Base-by-base conservation (phyloP, 805 yeast genomes). In the Saturnispora diversa region DNA sequence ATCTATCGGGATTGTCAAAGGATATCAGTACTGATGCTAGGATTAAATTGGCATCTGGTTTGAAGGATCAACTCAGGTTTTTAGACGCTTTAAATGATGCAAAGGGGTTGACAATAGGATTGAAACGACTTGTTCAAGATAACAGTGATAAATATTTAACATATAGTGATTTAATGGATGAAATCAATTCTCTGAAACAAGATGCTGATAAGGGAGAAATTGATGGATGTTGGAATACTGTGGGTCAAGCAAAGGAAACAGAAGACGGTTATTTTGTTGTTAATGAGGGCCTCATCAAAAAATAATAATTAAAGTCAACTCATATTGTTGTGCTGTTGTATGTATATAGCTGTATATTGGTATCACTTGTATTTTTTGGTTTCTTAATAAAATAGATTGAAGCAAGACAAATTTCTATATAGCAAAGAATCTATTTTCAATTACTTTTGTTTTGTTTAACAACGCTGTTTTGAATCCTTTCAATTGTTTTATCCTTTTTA, bases 401-500 rank as follows among this genome's bases (percentile, higher is more conserved):
- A n/a, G n/a, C n/a, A n/a, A n/a, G n/a, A n/a, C n/a, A n/a, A n/a
- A n/a, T n/a, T n/a, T n/a, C n/a, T n/a, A n/a, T n/a, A n/a, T n/a
- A n/a, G n/a, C n/a, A n/a, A n/a, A n/a, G n/a, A n/a, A n/a, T n/a
- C n/a, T n/a, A n/a, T n/a, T n/a, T n/a, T n/a, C n/a, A n/a, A n/a
- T 13, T 39, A 11, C 39, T 25, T 12, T n/a, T 29, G 6, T 37
- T 40, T 11, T 31, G 44, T 35, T 35, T 39, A 12, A 39, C 12
- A 27, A 45, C 37, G 47, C 50, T 51, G 15, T 42, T 55, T 44
- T 68, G 63, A 15, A 71, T 59, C 33, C 60, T 59, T 4, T 60
- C 60, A 21, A 76, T 62, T 37, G 66, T 45, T 40, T 55, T 64
- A 53, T 87, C 95, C 53, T 84, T 85, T 28, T 70, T 74, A 7